A percentile compares a stretch with the other conserved stretches of the same genome.
Conservation (phyloP, 768 basidiomycete genomes). For the Phanerodontia chrysosporium region DNA sequence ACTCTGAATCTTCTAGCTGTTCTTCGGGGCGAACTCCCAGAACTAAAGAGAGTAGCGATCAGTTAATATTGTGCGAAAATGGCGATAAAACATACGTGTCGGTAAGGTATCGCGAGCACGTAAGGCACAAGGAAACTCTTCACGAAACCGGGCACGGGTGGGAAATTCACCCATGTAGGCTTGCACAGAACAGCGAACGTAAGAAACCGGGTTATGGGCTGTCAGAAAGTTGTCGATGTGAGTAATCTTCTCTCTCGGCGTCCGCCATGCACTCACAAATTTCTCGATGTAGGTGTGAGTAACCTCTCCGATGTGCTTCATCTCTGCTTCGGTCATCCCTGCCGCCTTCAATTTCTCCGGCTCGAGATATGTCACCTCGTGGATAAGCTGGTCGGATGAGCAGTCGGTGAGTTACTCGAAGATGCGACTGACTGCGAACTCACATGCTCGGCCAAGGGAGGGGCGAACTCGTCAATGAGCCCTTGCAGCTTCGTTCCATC, state of each 20-base stretch:
- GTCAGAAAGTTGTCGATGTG: neutral
- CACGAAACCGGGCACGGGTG: conserved; percentile 10
- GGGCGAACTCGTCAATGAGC: conserved; percentile 10
- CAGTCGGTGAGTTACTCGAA: neutral
- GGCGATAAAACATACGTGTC: neutral
- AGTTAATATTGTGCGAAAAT: too few relatives aligned
- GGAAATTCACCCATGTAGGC: conserved; percentile 7
- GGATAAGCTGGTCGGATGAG: conserved; percentile 3
- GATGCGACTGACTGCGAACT: neutral
- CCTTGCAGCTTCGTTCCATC: neutral
- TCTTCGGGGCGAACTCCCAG: conserved; percentile 11
- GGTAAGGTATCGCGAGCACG: conserved; percentile 1
- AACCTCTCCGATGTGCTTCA: conserved; percentile 7
- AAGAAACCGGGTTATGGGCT: conserved; percentile 4
- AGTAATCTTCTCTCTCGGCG: too few relatives aligned
- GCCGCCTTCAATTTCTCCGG: conserved; percentile 11
- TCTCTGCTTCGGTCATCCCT: conserved; percentile 10
- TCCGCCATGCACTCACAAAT: neutral
- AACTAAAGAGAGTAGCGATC: neutral
- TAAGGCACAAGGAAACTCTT: conserved; percentile 8
- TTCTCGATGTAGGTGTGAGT: conserved; percentile 2
- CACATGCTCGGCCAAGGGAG: conserved; percentile 8
- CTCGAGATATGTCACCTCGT: conserved; percentile 14
- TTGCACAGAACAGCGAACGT: conserved; percentile 1
- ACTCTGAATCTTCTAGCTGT: too few relatives aligned